Percentiles rank a stretch among this genome's conserved stretches.
Evolutionary conservation across 345 rosid genomes (phyloP).

Genomic region (Acer negundo): DNA sequence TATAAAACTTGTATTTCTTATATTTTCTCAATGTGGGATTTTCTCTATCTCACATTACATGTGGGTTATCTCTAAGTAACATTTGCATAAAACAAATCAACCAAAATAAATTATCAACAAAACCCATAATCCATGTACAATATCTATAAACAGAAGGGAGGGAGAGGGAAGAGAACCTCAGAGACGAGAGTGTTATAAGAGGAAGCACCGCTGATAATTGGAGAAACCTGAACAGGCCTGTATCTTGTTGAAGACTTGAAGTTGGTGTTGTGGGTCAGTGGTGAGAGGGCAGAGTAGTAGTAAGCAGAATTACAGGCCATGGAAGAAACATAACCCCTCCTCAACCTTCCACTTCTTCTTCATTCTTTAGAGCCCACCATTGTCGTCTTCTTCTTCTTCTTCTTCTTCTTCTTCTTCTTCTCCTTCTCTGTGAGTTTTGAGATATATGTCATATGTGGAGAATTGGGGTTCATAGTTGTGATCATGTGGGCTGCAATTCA

Average conservation of each 20-base stretch:
- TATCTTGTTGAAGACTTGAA: slow-evolving; percentile 30
- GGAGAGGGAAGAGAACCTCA: slow-evolving; percentile 43
- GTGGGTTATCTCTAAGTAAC: neutral
- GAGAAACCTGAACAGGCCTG: slow-evolving; percentile 33
- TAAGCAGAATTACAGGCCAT: slow-evolving; percentile 72
- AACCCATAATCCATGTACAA: neutral
- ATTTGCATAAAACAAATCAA: neutral
- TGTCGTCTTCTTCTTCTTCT: too few species aligned
- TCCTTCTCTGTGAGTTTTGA: slow-evolving; percentile 7
- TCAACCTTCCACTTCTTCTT: slow-evolving; percentile 39
- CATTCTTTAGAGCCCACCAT: slow-evolving; percentile 50
- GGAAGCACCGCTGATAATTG: slow-evolving; percentile 30
- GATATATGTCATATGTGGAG: slow-evolving; percentile 20
- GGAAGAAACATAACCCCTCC: slow-evolving; percentile 47
- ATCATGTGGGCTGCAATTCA: slow-evolving; percentile 26
- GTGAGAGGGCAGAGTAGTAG: slow-evolving; percentile 34
- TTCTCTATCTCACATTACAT: too few species aligned
- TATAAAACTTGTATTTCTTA: too few species aligned
- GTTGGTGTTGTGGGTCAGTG: slow-evolving; percentile 20
- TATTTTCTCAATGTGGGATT: too few species aligned
- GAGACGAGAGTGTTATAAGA: slow-evolving; percentile 59
- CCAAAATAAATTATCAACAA: neutral
- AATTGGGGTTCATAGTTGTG: slow-evolving; percentile 31
- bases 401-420: too few species aligned
- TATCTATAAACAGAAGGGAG: neutral